Percentiles rank a stretch among this genome's conserved stretches.
phyloP scores from a whole-genome alignment of 2,329 filamentous ascomycete genomes.

The Raffaelea ambrosiae region DNA sequence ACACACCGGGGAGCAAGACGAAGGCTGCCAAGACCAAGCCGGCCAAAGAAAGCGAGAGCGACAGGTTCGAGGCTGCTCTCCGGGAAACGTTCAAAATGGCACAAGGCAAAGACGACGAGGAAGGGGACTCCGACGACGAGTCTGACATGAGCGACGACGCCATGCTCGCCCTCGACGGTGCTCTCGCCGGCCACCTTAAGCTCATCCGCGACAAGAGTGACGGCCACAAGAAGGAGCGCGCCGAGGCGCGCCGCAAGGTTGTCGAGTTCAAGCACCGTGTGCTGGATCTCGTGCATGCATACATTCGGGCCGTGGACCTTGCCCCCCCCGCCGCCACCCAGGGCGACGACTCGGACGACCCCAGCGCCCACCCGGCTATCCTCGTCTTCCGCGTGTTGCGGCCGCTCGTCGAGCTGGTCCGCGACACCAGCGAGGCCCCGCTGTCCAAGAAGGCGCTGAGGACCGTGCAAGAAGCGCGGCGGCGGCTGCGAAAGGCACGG shows the following conservation, averaged over 20 bases:
- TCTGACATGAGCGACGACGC: slow-evolving; percentile 92
- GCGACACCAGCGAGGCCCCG: slow-evolving; percentile 68
- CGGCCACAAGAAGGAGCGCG: slow-evolving; percentile 74
- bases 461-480: slow-evolving; percentile 66
- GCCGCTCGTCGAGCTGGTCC: slow-evolving; percentile 67
- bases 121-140: slow-evolving; percentile 51
- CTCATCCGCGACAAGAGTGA: slow-evolving; percentile 55
- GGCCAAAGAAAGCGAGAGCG: no score
- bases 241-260: slow-evolving; percentile 80
- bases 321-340: background rate
- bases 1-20: slow-evolving; percentile 54
- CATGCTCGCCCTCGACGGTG: slow-evolving; percentile 82
- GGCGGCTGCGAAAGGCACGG: slow-evolving; percentile 52
- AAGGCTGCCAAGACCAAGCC: background rate
- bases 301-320: slow-evolving; percentile 44
- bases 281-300: slow-evolving; percentile 79
- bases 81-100: slow-evolving; percentile 48
- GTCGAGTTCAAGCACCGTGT: slow-evolving; percentile 93
- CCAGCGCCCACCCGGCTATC: no score
- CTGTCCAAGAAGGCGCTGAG: slow-evolving; percentile 64
- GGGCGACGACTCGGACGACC: background rate
- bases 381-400: slow-evolving; percentile 63
- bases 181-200: slow-evolving; percentile 78
- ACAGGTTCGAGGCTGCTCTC: slow-evolving; percentile 59
- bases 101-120: slow-evolving; percentile 46